These are phyloP conservation scores for Astragalus membranaceus DNA, from an alignment of 306 rosid species.

Conservation along the genomic window DNA sequence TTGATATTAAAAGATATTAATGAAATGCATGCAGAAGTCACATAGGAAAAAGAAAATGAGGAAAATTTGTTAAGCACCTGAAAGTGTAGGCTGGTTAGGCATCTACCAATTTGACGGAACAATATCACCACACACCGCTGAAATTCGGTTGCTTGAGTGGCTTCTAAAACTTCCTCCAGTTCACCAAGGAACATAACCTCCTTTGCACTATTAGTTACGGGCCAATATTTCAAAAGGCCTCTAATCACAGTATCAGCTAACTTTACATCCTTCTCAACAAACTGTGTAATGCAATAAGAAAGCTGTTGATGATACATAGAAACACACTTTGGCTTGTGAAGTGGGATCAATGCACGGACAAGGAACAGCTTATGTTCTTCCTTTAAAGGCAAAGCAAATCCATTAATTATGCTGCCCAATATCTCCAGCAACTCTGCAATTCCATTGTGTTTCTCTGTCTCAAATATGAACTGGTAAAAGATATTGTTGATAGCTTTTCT, in stretches of 20 bases:
- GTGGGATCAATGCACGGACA: constrained; percentile 51
- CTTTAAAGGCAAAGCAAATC: constrained; percentile 23
- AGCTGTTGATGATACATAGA: constrained; percentile 59
- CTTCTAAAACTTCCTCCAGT: constrained; percentile 22
- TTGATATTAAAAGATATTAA: not conserved
- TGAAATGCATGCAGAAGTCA: not conserved
- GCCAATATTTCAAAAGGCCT: constrained; percentile 57
- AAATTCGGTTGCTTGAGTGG: constrained; percentile 27
- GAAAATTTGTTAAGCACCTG: constrained; percentile 31
- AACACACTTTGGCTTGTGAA: constrained; percentile 54
- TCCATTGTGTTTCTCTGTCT: constrained; percentile 22
- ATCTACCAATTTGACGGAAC: constrained; percentile 45
- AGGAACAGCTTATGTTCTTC: constrained; percentile 44
- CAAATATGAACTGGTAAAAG: constrained; percentile 45
- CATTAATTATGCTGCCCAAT: constrained; percentile 22
- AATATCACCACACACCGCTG: constrained; percentile 48
- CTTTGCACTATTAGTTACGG: constrained; percentile 31
- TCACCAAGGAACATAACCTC: constrained; percentile 24
- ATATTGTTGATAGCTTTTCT: constrained; percentile 49
- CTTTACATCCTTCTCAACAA: constrained; percentile 54
- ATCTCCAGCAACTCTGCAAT: constrained; percentile 25
- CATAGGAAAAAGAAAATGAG: not conserved
- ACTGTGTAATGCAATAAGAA: constrained; percentile 48
- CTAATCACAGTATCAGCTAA: constrained; percentile 50
- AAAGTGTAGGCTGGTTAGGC: constrained; percentile 56